Percentiles rank a stretch among this genome's conserved stretches.
phyloP scores from a whole-genome alignment of 208 protist genomes.

The Zelonia costaricensis region DNA sequence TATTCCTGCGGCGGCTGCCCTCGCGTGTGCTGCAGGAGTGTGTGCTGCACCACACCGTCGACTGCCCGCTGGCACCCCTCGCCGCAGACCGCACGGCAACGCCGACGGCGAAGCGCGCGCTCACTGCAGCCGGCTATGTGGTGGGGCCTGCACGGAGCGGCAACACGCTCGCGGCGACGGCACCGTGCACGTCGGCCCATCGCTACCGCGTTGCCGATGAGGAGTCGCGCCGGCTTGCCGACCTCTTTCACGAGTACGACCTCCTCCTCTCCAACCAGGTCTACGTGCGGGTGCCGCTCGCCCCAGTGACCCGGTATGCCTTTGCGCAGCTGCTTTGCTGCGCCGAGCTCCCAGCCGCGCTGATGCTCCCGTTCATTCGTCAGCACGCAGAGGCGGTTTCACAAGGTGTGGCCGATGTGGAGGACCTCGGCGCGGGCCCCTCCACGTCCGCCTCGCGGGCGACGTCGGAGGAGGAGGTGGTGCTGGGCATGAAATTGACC shows the following conservation, averaged over 20 bases:
- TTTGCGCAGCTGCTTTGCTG: slow-evolving; percentile 49
- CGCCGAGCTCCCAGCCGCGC: slow-evolving; percentile 15
- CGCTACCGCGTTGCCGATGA: slow-evolving; percentile 4
- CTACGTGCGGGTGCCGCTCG: slow-evolving; percentile 46
- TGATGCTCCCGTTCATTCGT: slow-evolving; percentile 24
- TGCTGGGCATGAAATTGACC: slow-evolving; percentile 36
- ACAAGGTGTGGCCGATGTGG: too few relatives aligned
- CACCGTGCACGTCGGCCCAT: too few relatives aligned
- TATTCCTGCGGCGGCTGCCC: slow-evolving; percentile 29
- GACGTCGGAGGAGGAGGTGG: slow-evolving; percentile 25
- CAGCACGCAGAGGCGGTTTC: too few relatives aligned
- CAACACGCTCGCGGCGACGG: not conserved
- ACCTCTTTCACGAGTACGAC: slow-evolving; percentile 28
- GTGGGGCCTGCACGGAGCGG: not conserved
- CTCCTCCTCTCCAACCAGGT: slow-evolving; percentile 26
- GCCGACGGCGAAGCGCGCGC: not conserved
- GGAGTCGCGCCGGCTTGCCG: slow-evolving; percentile 13
- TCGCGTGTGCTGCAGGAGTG: slow-evolving; percentile 24
- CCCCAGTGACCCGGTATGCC: slow-evolving; percentile 37
- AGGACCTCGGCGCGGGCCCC: not conserved
- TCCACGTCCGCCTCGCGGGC: too few relatives aligned
- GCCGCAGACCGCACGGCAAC: not conserved
- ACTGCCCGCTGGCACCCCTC: slow-evolving; percentile 30
- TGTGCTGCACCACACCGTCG: slow-evolving; percentile 39
- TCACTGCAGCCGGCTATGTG: not conserved